Evolutionary conservation across 2,329 filamentous ascomycete species (phyloP).

Genomic region (Ceratocystis lukuohia): DNA sequence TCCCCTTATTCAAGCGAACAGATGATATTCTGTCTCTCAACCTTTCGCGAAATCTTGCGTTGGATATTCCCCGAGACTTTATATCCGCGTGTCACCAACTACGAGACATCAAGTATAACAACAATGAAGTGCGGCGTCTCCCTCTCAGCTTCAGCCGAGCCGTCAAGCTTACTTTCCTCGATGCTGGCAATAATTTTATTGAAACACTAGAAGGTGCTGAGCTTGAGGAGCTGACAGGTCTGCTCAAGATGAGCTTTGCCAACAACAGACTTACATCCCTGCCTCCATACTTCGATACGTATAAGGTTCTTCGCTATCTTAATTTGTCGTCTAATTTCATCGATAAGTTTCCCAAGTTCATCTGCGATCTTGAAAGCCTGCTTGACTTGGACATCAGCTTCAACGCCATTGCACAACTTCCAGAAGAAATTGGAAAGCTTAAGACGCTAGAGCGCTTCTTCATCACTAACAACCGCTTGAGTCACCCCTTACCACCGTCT

Average conservation of each 20-base stretch:
- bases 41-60: conserved; percentile 76
- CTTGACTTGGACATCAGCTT: conserved; percentile 95
- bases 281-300: conserved; percentile 70
- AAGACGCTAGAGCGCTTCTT: conserved; percentile 74
- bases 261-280: conserved; percentile 79
- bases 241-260: conserved; percentile 81
- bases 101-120: conserved; percentile 88
- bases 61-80: conserved; percentile 91
- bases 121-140: conserved; percentile 79
- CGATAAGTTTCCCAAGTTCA: conserved; percentile 67
- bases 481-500: conserved; percentile 57
- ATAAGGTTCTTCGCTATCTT: conserved; percentile 63
- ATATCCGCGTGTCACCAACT: conserved; percentile 85
- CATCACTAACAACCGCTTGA: conserved; percentile 87
- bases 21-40: conserved; percentile 90
- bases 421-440: conserved; percentile 64
- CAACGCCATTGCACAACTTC: conserved; percentile 71
- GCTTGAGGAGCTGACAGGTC: conserved; percentile 56
- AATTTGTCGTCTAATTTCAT: conserved; percentile 93
- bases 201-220: conserved; percentile 79
- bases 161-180: conserved; percentile 68
- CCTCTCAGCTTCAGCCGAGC: conserved; percentile 76
- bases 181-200: conserved; percentile 87
- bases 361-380: conserved; percentile 68
- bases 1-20: conserved; percentile 81